phyloP scores from a whole-genome alignment of 202 grass and related monocot genomes.

The Zoysia matrella region DNA sequence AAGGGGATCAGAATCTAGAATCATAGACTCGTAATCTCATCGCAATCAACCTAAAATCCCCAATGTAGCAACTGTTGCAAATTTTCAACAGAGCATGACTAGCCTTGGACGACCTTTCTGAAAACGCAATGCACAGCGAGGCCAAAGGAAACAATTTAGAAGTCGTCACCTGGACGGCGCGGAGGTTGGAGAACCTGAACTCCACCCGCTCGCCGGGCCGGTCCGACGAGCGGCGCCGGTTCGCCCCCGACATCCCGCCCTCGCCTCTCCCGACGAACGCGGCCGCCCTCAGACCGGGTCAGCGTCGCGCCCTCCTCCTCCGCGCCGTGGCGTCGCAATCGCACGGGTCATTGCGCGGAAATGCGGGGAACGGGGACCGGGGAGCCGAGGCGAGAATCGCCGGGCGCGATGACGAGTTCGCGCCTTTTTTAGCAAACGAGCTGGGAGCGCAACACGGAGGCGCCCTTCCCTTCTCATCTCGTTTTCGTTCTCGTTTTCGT shows the following conservation, averaged over 20 bases:
- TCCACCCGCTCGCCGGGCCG: constrained; percentile 61
- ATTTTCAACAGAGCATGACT: no score
- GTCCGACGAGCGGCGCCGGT: constrained; percentile 63
- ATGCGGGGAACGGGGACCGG: constrained; percentile 20
- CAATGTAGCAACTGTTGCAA: constrained; percentile 3
- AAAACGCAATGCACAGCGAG: background rate
- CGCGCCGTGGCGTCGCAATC: constrained; percentile 12
- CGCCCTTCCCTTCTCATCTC: background rate
- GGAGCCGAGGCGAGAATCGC: constrained; percentile 35
- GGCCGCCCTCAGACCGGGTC: constrained; percentile 17
- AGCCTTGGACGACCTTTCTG: background rate
- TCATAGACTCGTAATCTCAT: background rate
- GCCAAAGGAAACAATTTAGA: background rate
- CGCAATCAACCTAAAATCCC: background rate
- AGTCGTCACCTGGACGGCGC: constrained; percentile 60
- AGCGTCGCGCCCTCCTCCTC: constrained; percentile 43
- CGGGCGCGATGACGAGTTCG: constrained; percentile 33
- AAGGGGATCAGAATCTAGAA: background rate
- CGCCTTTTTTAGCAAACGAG: constrained; percentile 53
- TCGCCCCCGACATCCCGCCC: constrained; percentile 64
- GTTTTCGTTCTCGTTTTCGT: no score
- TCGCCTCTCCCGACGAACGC: background rate
- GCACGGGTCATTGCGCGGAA: constrained; percentile 10
- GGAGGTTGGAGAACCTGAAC: constrained; percentile 83
- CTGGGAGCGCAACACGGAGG: constrained; percentile 18